phyloP scores from a whole-genome alignment of 2,329 filamentous ascomycete genomes.

The Microcera coccophila region DNA sequence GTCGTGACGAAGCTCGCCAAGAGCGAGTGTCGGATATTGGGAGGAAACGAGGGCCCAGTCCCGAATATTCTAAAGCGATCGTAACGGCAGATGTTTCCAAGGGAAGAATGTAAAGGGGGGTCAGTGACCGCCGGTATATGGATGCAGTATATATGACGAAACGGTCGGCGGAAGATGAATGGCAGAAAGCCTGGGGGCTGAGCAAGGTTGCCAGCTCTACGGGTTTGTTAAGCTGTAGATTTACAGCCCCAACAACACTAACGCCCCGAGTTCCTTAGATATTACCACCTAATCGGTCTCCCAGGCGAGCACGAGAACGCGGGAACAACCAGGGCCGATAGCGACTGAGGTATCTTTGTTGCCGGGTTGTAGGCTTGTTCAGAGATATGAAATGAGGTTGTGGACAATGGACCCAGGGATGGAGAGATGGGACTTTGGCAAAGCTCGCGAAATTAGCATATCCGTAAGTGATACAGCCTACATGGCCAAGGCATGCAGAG shows the following conservation, averaged over 20 bases:
- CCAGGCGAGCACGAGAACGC: constrained; percentile 6
- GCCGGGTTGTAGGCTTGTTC: constrained; percentile 7
- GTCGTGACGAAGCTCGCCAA: constrained; percentile 4
- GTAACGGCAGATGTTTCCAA: no score
- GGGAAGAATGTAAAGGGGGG: constrained; percentile 2
- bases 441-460: constrained; percentile 7
- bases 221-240: constrained; percentile 10
- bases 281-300: constrained; percentile 16
- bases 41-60: constrained; percentile 12
- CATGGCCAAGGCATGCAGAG: constrained; percentile 12
- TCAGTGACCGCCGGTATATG: constrained; percentile 15
- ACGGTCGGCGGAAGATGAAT: constrained; percentile 9
- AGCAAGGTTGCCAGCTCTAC: constrained; percentile 23
- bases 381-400: neutral
- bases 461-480: constrained; percentile 4
- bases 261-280: constrained; percentile 14
- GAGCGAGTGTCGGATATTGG: constrained; percentile 16
- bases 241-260: constrained; percentile 11
- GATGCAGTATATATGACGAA: constrained; percentile 12
- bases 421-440: constrained; percentile 11
- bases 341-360: neutral
- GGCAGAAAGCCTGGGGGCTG: constrained; percentile 16
- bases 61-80: constrained; percentile 5
- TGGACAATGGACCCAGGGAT: constrained; percentile 3
- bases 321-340: constrained; percentile 1